phyloP scores from a whole-genome alignment of 257 asterid species.

The Oldenlandia corymbosa region DNA sequence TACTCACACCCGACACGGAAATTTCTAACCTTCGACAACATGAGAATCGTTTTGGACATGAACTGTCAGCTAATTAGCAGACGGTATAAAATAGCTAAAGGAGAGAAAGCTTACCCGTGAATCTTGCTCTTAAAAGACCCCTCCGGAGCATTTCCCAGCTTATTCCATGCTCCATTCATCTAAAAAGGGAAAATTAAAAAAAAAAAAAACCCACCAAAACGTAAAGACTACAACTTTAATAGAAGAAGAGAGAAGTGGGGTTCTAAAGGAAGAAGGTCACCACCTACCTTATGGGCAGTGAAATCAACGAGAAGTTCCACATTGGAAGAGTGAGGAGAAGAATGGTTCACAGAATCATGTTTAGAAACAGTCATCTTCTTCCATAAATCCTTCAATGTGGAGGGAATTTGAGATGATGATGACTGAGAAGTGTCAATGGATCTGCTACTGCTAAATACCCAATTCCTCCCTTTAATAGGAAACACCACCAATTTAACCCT shows the following conservation, averaged over 20 bases:
- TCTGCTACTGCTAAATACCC: slow-evolving; percentile 89
- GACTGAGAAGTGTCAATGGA: slow-evolving; percentile 52
- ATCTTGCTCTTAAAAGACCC: slow-evolving; percentile 76
- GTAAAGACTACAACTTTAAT: not conserved
- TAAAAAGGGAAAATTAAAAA: no score
- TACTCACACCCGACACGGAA: no score
- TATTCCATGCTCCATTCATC: slow-evolving; percentile 90
- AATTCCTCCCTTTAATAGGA: slow-evolving; percentile 83
- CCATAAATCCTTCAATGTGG: slow-evolving; percentile 70
- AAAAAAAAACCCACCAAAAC: no score
- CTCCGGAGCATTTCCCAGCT: slow-evolving; percentile 75
- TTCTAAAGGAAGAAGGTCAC: no score
- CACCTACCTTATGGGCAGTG: slow-evolving; percentile 68
- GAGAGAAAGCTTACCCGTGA: no score
- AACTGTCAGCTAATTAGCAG: no score
- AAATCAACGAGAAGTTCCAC: slow-evolving; percentile 72
- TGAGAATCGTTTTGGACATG: no score
- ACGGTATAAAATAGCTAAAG: no score
- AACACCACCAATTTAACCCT: slow-evolving; percentile 72
- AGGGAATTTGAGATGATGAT: slow-evolving; percentile 53
- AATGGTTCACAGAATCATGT: slow-evolving; percentile 16
- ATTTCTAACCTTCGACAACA: no score
- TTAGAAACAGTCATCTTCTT: slow-evolving; percentile 33
- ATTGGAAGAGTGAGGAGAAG: slow-evolving; percentile 37
- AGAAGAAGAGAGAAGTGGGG: not conserved